Base-by-base conservation (phyloP, 1,139 yeast species). In the Wickerhamomyces sp. region DNA sequence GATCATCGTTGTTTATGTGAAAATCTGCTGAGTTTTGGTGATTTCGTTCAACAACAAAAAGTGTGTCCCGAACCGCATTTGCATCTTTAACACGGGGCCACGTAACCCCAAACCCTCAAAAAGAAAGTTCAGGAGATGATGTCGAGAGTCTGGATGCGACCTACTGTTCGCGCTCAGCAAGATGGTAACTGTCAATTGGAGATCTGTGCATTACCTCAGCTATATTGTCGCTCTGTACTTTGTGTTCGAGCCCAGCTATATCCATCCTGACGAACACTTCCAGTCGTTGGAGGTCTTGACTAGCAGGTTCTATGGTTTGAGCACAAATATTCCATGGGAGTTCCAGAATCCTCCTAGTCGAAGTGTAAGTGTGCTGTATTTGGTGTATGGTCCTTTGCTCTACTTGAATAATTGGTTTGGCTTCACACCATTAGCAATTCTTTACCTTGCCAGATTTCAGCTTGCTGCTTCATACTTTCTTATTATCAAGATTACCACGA, bases 191-290 rank as follows among this genome's bases (percentile, higher is more conserved):
- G 27, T 49, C 36, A 55, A 57, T 47, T 69, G 84, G 85, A 58
- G 78, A 43, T 49, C 51, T 17, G 55, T 68, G 3, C 73, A 70
- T 51, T 48, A 68, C 24, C 31, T 59, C 16, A 58, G 72, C 24
- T 67, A 76, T 16, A 62, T 67, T 0, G 55, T 75, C 16, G 59
- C 88, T 35, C 61, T 83, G 26, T 61, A 73, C 21, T 64, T 87
- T 31, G 78, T 86, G 0, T 56, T 84, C 2, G 76, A 83, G 32
- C 72, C 83, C 28, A 86, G 96, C 1, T 93, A 93, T 55, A 79
- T 93, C 32, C 99, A 93, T 49, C 98, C 98, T 0, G 99, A 93
- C 64, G 99, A 93, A 61, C 96, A 89, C 57, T 86, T 87, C 56
- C 99, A 93, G 57, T 76, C 82, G 16, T 71, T 93, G 23, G 95